A percentile compares a stretch with the other conserved stretches of the same genome.
phyloP scores from a whole-genome alignment of 2,329 filamentous ascomycete species.

The Coccinonectria pachysandricola region DNA sequence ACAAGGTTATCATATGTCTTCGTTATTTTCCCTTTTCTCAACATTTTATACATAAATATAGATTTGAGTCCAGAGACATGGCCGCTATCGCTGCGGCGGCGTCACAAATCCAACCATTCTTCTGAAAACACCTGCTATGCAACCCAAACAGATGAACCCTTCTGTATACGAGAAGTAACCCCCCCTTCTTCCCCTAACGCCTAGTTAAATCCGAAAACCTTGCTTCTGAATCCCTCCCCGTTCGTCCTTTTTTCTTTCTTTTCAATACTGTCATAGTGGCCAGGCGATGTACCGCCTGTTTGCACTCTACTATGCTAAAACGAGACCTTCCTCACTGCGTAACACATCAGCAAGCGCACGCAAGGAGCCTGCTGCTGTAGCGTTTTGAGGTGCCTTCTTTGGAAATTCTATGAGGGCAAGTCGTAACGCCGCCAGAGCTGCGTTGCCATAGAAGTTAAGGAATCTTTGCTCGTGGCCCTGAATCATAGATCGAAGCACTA shows the following conservation, averaged over 20 bases:
- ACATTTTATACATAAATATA: constrained; percentile 17
- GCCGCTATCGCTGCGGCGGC: constrained; percentile 5
- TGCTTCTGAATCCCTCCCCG: constrained; percentile 6
- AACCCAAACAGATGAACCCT: constrained; percentile 3
- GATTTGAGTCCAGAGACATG: constrained; percentile 10
- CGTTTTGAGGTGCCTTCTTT: constrained; percentile 35
- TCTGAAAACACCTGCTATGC: constrained; percentile 11
- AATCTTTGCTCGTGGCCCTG: constrained; percentile 66
- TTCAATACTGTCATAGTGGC: too few species aligned
- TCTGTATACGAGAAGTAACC: constrained; percentile 3
- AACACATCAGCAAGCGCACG: constrained; percentile 44
- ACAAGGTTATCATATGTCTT: too few species aligned
- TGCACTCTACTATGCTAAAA: too few species aligned
- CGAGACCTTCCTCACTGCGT: constrained; percentile 38
- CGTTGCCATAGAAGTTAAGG: constrained; percentile 68
- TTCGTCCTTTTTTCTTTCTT: constrained; percentile 1
- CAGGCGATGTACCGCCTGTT: too few species aligned
- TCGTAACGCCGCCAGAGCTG: constrained; percentile 60
- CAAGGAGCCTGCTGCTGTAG: constrained; percentile 40
- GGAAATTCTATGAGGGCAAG: constrained; percentile 68
- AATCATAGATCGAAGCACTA: constrained; percentile 62
- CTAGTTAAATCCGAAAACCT: constrained; percentile 3
- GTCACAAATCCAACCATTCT: constrained; percentile 14
- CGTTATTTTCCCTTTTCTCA: constrained; percentile 6
- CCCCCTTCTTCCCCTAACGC: constrained; percentile 7